Conservation (phyloP, 208 protist genomes). For the Wallacemonas sp. region DNA sequence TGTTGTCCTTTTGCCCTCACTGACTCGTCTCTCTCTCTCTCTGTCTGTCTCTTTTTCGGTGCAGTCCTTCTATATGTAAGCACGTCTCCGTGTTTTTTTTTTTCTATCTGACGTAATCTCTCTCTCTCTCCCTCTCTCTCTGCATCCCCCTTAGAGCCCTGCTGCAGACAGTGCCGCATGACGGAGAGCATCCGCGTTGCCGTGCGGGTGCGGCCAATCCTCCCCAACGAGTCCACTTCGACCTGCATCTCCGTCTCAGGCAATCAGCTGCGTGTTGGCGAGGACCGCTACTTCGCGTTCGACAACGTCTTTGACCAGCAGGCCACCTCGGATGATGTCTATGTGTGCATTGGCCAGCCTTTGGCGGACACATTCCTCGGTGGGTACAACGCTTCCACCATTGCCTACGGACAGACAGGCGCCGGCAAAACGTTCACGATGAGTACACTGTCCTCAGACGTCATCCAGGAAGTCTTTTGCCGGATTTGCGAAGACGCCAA, state of each 20-base stretch:
- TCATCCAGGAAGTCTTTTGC: constrained; percentile 88
- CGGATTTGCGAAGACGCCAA: constrained; percentile 48
- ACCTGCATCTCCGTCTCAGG: constrained; percentile 48
- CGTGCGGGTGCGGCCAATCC: constrained; percentile 87
- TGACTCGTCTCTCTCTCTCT: too few species aligned
- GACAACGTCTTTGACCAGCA: constrained; percentile 85
- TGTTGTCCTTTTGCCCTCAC: too few species aligned
- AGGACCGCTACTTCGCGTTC: constrained; percentile 87
- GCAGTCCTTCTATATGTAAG: too few species aligned
- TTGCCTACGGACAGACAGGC: constrained; percentile 95
- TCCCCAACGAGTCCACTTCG: constrained; percentile 59
- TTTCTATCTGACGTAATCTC: background rate
- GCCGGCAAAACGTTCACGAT: constrained; percentile 96
- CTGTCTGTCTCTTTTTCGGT: too few species aligned
- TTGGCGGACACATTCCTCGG: constrained; percentile 78
- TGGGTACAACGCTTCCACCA: constrained; percentile 91
- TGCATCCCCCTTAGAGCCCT: too few species aligned
- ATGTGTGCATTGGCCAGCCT: constrained; percentile 65
- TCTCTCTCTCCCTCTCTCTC: background rate
- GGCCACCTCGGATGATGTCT: constrained; percentile 66
- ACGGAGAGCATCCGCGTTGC: constrained; percentile 79
- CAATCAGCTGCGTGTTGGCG: constrained; percentile 86
- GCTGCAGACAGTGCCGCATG: too few species aligned
- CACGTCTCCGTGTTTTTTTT: background rate
- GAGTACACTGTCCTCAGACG: constrained; percentile 52